These are phyloP conservation scores for Collybia sp. DNA, from an alignment of 768 basidiomycete genomes.

Conservation along the genomic window DNA sequence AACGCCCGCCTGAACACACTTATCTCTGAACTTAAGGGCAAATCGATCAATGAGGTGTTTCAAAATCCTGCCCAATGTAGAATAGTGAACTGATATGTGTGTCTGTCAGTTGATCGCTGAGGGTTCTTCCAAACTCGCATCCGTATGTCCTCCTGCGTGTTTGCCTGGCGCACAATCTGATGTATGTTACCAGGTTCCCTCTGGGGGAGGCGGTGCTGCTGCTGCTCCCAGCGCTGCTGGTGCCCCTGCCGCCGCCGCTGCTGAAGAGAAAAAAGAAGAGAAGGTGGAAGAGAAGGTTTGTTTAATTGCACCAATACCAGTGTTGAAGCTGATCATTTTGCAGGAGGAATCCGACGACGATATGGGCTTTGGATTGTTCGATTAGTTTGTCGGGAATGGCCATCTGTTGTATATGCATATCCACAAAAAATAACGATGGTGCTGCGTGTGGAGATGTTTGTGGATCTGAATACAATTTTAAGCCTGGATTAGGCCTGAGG, in stretches of 20 bases:
- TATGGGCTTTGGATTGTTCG: slow-evolving; percentile 99
- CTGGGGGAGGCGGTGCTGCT: slow-evolving; percentile 70
- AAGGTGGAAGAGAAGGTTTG: slow-evolving; percentile 85
- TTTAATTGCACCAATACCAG: slow-evolving; percentile 14
- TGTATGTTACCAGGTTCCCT: slow-evolving; percentile 62
- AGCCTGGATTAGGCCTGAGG: no score
- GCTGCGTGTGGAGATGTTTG: no score
- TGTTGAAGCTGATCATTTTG: slow-evolving; percentile 3
- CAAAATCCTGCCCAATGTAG: not conserved
- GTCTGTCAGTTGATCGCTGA: slow-evolving; percentile 76
- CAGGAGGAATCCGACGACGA: slow-evolving; percentile 96
- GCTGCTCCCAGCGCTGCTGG: slow-evolving; percentile 49
- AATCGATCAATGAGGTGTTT: slow-evolving; percentile 77
- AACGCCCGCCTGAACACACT: slow-evolving; percentile 76
- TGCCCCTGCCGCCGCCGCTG: slow-evolving; percentile 53
- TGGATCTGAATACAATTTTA: no score
- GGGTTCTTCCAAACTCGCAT: slow-evolving; percentile 90
- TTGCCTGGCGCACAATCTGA: slow-evolving; percentile 1
- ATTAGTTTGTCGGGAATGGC: slow-evolving; percentile 41
- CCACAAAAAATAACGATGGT: no score
- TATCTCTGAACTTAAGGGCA: slow-evolving; percentile 87
- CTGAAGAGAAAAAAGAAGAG: slow-evolving; percentile 75
- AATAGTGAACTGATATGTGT: slow-evolving; percentile 2
- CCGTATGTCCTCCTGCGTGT: slow-evolving; percentile 46
- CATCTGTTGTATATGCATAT: no score